phyloP scores from a whole-genome alignment of 1,139 yeast species.

The Candida tropicalis region DNA sequence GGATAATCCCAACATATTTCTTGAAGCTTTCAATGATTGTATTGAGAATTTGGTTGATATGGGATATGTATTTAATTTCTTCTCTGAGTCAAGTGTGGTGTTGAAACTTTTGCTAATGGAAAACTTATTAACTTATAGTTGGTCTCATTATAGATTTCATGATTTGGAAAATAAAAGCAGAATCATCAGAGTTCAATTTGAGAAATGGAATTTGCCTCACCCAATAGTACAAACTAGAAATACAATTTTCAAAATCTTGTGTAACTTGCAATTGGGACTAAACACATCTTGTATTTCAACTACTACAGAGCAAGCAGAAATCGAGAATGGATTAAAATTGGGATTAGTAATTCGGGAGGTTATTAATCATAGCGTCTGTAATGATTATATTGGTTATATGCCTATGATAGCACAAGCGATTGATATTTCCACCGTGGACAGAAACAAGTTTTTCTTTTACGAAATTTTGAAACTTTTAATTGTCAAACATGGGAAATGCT shows the following conservation, averaged over 20 bases:
- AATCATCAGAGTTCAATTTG: slow-evolving; percentile 17
- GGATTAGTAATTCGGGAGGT: slow-evolving; percentile 27
- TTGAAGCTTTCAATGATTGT: slow-evolving; percentile 36
- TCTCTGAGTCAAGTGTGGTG: slow-evolving; percentile 17
- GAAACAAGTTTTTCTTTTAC: slow-evolving; percentile 28
- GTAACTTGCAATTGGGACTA: slow-evolving; percentile 36
- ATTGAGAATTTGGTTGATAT: slow-evolving; percentile 37
- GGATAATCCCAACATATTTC: slow-evolving; percentile 34
- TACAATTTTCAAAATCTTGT: slow-evolving; percentile 34
- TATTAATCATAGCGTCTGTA: slow-evolving; percentile 24
- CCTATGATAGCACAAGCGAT: slow-evolving; percentile 41
- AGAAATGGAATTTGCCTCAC: slow-evolving; percentile 24
- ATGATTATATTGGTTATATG: slow-evolving; percentile 33
- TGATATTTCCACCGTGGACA: slow-evolving; percentile 22
- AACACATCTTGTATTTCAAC: slow-evolving; percentile 16
- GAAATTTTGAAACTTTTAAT: slow-evolving; percentile 29
- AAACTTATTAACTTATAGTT: slow-evolving; percentile 37
- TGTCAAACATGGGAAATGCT: slow-evolving; percentile 34
- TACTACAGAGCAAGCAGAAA: slow-evolving; percentile 11
- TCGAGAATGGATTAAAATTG: slow-evolving; percentile 28
- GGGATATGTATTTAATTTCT: slow-evolving; percentile 25
- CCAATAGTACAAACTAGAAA: slow-evolving; percentile 31
- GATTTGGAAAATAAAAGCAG: slow-evolving; percentile 9
- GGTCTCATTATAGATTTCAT: slow-evolving; percentile 36
- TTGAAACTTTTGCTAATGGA: slow-evolving; percentile 29